Conservation (phyloP, 805 yeast genomes). For the Maudiozyma barnettii region DNA sequence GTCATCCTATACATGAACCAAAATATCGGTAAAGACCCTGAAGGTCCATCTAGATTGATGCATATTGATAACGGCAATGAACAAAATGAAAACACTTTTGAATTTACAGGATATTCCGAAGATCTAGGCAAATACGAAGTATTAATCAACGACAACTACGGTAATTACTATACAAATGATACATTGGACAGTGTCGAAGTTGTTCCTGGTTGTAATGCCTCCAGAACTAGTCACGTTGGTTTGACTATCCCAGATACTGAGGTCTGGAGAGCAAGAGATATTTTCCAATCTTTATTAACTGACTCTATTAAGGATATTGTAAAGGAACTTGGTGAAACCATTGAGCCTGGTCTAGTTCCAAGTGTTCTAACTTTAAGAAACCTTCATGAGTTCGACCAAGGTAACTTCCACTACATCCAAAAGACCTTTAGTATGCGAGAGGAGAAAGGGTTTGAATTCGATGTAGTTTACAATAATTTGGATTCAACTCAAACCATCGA, state of each 20-base stretch:
- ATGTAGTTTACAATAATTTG: slow-evolving; percentile 48
- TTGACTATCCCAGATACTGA: slow-evolving; percentile 61
- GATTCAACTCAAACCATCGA: slow-evolving; percentile 33
- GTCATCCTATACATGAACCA: slow-evolving; percentile 72
- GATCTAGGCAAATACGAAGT: slow-evolving; percentile 62
- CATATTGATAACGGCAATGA: slow-evolving; percentile 9
- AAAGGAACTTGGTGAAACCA: slow-evolving; percentile 8
- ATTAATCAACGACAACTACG: slow-evolving; percentile 47
- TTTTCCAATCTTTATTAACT: slow-evolving; percentile 58
- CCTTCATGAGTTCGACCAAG: slow-evolving; percentile 44
- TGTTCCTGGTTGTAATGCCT: slow-evolving; percentile 43
- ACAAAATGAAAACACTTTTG: slow-evolving; percentile 11
- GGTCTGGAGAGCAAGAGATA: slow-evolving; percentile 71
- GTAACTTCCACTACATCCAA: slow-evolving; percentile 74
- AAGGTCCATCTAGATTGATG: background rate
- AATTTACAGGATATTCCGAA: slow-evolving; percentile 43
- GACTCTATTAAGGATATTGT: slow-evolving; percentile 50
- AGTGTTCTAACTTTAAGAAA: slow-evolving; percentile 49
- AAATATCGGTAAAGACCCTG: slow-evolving; percentile 40
- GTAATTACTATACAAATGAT: slow-evolving; percentile 22
- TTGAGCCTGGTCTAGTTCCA: slow-evolving; percentile 28
- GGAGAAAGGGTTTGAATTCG: slow-evolving; percentile 50
- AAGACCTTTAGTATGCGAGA: slow-evolving; percentile 55
- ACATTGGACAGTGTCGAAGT: slow-evolving; percentile 19
- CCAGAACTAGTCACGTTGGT: slow-evolving; percentile 54